phyloP scores from a whole-genome alignment of 345 rosid species.

The Moringa oleifera region DNA sequence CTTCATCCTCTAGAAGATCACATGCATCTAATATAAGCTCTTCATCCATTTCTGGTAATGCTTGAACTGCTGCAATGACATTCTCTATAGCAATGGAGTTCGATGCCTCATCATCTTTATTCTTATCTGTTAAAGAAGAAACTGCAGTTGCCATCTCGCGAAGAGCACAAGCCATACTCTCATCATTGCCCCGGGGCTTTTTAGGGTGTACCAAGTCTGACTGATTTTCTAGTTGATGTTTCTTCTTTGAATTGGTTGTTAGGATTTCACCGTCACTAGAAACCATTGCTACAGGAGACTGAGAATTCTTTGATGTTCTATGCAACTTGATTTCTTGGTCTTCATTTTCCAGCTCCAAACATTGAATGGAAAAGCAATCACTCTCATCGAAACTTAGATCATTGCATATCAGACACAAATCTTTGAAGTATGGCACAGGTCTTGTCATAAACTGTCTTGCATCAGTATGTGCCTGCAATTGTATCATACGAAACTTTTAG shows the following conservation, averaged over 20 bases:
- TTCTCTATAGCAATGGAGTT: constrained; percentile 45
- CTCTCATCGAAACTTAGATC: constrained; percentile 34
- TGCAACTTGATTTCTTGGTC: constrained; percentile 24
- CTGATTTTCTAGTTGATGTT: constrained; percentile 37
- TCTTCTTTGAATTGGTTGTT: constrained; percentile 29
- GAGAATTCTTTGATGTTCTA: constrained; percentile 23
- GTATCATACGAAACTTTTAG: constrained; percentile 6
- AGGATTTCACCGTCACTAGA: constrained; percentile 41
- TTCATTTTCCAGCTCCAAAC: constrained; percentile 43
- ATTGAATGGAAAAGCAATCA: constrained; percentile 47
- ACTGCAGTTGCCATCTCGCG: constrained; percentile 31
- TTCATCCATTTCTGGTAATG: constrained; percentile 73
- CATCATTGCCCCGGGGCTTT: constrained; percentile 32
- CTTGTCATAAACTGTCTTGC: constrained; percentile 77
- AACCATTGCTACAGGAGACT: constrained; percentile 26
- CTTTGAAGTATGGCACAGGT: constrained; percentile 70
- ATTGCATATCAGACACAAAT: constrained; percentile 56
- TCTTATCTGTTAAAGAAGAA: constrained; percentile 27
- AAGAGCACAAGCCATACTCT: constrained; percentile 14
- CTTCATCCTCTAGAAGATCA: constrained; percentile 78
- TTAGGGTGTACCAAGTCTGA: constrained; percentile 23
- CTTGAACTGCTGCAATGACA: constrained; percentile 63
- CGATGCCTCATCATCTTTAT: constrained; percentile 24
- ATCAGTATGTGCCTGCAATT: constrained; percentile 59
- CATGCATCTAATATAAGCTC: constrained; percentile 88